Evolutionary conservation across 2,329 filamentous ascomycete genomes (phyloP), one percentile per base, ranked within the genome.

Genomic region (Penicillium crustosum): DNA sequence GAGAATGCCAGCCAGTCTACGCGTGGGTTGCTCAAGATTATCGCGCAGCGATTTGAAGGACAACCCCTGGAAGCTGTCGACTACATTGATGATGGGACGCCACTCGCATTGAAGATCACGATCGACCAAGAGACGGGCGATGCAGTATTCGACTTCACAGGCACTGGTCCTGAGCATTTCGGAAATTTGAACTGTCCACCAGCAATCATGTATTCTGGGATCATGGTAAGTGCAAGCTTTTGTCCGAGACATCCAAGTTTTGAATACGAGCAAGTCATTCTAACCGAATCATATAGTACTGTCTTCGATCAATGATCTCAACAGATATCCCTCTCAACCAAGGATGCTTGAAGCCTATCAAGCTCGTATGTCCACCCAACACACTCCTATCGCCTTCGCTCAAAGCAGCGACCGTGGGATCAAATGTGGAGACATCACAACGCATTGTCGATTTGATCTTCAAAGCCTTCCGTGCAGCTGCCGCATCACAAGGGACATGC

Each of bases 261-360:
- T 36, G n/a, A n/a, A n/a, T n/a, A 36, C 6, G 3, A 36, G 35
- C 35, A 36, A 36, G 7, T 9, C 35, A 1, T 17, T n/a, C 35
- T 36, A 36, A 36, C 35, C 15, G 4, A 13, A 38, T 17, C 21
- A 21, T 79, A 89, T 86, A 36, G 23, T 59, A 57, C 44, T 39
- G 36, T 66, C 79, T 93, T 6, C 86, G 89, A 53, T 89, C 85
- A 63, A 79, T 93, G 21, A 89, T 93, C 62, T 85, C 81, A 6
- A 83, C 89, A 64, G 88, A 91, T 61, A 92, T 93, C 9, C 90
- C 89, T 0, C 81, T 93, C 6, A 93, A 93, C 75, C 89, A 93
- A 77, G 89, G 90, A 61, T 93, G 89, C 63, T 78, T 93, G 1
- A 83, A 83, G 49, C 89, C 89, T 1, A 87, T 92, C 65, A 79